Base-by-base conservation (phyloP, 331 rosid species). In the Quercus phellos region DNA sequence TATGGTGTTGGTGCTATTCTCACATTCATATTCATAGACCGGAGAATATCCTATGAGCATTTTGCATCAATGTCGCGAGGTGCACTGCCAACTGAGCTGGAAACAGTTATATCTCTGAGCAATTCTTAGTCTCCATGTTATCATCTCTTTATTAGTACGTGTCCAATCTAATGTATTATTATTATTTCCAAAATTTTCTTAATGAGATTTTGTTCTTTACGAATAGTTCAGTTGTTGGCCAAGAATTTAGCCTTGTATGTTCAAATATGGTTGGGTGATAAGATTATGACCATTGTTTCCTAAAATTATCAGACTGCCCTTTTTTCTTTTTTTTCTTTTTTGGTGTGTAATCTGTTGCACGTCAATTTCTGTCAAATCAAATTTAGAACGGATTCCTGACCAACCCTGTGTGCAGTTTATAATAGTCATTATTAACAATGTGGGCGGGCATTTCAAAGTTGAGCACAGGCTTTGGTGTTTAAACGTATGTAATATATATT, bases 1-100 rank as follows among this genome's bases (percentile, higher is more conserved):
- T 84, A 60, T 60, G 63, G 81, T 56, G 70, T 80, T 38, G 80
- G 67, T 66, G 71, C 85, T 61, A 29, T 63, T 63, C 70, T 7
- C 22, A 17, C n/a, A 29, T 63, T 63, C 46, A 10, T 63, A n/a
- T 17, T 18, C 46, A 24, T 63, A n/a, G 66, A 24, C 32, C 16
- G 26, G 16, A 59, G 32, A 59, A 13, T 21, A 24, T 29, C 70
- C 42, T 16, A 2, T 32, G 71, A 66, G 50, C 71, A 66, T 16
- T 17, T 12, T 66, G 51, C 24, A 64, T 66, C 70, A n/a, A 14
- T 63, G n/a, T 63, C 34, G 50, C 34, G 51, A 66, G 71, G 51
- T 7, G 71, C 51, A 18, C 26, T 34, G 51, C 11, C 51, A 66
- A 66, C 71, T 18, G 51, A 34, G 71, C 71, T 32, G 71, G 50